Base-by-base conservation (phyloP, 495 filamentous ascomycete species). In the Chaetomium fimeti region DNA sequence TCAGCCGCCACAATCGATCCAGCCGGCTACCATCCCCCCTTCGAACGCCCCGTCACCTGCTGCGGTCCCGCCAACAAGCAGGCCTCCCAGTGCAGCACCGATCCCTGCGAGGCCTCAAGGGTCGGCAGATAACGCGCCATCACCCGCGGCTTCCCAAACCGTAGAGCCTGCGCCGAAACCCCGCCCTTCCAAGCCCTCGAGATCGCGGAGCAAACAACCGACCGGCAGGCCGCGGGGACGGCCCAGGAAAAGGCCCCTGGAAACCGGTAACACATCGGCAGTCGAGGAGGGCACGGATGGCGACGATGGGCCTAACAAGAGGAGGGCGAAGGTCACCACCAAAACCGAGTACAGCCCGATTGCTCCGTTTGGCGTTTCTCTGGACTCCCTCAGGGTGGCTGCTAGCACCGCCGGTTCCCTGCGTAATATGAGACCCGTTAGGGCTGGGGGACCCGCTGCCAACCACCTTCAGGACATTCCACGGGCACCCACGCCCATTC, bases 381-480 rank as follows among this genome's bases (percentile, higher is more conserved):
- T 87, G 22, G 89, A 91, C 43, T 95, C 92, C 8, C 78, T 97
- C n/a, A 83, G 92, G 60, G 91, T 96, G 13, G 87, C 89, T 66
- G 92, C 92, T 22, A 94, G 91, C 73, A 93, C 91, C 18, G 86
- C 92, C 36, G 90, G 90, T 20, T 95, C 92, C 9, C 82, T 97
- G 62, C 90, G 92, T n/a, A 86, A 88, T 49, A 89, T 95, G 75
- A 84, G 90, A 60, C 92, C 92, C 9, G 84, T 90, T 36, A 83
- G 87, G 9, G 74, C 84, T 22, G 85, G 85, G 36, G 70, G 68
- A 0, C 72, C 80, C 45, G 47, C 43, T 62, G 79, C 66, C 24
- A 81, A 77, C 36, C 84, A 88, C 47, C 71, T 87, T n/a, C 90
- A 94, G 69, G 90, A 91, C 65, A 81, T 88, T 27, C 86, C 91